phyloP scores from a whole-genome alignment of 495 filamentous ascomycete genomes.

The Penicillium atrosanguineum region DNA sequence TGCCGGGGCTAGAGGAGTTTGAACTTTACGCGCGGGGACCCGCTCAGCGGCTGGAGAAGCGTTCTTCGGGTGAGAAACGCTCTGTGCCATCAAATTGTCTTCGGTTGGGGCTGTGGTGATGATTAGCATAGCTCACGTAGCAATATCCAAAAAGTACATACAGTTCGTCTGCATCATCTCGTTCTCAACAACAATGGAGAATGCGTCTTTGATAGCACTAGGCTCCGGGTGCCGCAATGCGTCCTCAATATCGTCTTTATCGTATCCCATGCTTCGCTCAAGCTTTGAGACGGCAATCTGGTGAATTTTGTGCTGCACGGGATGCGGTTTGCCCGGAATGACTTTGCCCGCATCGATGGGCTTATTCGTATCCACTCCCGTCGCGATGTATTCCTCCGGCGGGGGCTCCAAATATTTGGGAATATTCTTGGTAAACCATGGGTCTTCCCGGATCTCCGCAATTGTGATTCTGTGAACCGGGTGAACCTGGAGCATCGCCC shows the following conservation, averaged over 20 bases:
- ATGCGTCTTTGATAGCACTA: slow-evolving; percentile 97
- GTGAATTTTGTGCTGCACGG: slow-evolving; percentile 84
- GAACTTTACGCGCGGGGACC: slow-evolving; percentile 21
- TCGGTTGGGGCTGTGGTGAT: slow-evolving; percentile 37
- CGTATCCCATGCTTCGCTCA: slow-evolving; percentile 96
- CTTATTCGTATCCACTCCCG: slow-evolving; percentile 86
- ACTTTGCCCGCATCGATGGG: slow-evolving; percentile 79
- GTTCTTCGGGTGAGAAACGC: slow-evolving; percentile 22
- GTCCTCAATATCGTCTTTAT: slow-evolving; percentile 90
- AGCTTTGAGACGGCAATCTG: slow-evolving; percentile 90
- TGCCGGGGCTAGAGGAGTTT: slow-evolving; percentile 16
- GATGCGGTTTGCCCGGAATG: slow-evolving; percentile 70
- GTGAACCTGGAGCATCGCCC: slow-evolving; percentile 92
- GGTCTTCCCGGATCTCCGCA: slow-evolving; percentile 87
- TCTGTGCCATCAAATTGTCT: slow-evolving; percentile 35
- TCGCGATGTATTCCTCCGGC: slow-evolving; percentile 89
- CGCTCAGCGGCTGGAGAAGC: slow-evolving; percentile 21
- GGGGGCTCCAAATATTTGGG: slow-evolving; percentile 82
- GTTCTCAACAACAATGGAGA: slow-evolving; percentile 96
- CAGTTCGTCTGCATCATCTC: slow-evolving; percentile 95
- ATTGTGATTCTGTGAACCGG: slow-evolving; percentile 92
- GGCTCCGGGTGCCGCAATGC: slow-evolving; percentile 88
- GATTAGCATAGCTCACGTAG: slow-evolving; percentile 11
- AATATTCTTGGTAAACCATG: slow-evolving; percentile 88
- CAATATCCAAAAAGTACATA: slow-evolving; percentile 36